Percentiles rank a stretch among this genome's conserved stretches.
Conservation (phyloP, 2,329 filamentous ascomycete genomes). For the Aspergillus novofumigatus region DNA sequence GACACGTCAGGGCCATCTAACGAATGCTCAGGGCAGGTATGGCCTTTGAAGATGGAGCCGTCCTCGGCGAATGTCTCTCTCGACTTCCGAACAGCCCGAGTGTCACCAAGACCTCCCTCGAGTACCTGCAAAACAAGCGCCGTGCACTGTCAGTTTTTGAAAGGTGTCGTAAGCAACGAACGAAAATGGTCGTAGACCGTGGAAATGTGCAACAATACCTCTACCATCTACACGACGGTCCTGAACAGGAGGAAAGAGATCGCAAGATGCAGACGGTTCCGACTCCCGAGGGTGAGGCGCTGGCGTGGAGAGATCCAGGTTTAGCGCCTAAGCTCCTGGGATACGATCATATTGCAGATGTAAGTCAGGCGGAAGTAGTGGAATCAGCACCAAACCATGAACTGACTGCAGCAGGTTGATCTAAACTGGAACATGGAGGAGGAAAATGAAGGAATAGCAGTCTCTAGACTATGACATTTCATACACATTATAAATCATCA, state of each 20-base stretch:
- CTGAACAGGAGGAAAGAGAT: too few species aligned
- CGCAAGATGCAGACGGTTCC: slow-evolving; percentile 22
- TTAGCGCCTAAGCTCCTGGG: slow-evolving; percentile 36
- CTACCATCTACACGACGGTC: slow-evolving; percentile 58
- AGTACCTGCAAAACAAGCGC: slow-evolving; percentile 30
- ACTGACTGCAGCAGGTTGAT: slow-evolving; percentile 8
- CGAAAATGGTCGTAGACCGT: slow-evolving; percentile 55
- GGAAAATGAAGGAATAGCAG: not conserved
- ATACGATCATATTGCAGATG: slow-evolving; percentile 38
- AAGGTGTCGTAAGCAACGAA: slow-evolving; percentile 53
- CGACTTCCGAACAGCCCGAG: slow-evolving; percentile 40
- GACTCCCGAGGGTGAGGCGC: slow-evolving; percentile 38
- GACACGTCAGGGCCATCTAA: too few species aligned
- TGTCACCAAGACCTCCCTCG: slow-evolving; percentile 17
- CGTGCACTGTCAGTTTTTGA: slow-evolving; percentile 48
- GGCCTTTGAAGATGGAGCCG: slow-evolving; percentile 55
- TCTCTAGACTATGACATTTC: not conserved
- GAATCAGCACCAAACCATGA: not conserved
- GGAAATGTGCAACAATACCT: slow-evolving; percentile 60
- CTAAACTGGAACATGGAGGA: slow-evolving; percentile 4
- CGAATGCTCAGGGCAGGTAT: too few species aligned
- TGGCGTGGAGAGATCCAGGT: slow-evolving; percentile 42
- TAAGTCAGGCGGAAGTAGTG: slow-evolving; percentile 13
- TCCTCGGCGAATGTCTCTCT: slow-evolving; percentile 53
- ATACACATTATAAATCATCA: not conserved